Base-by-base conservation (phyloP, 768 basidiomycete species). In the Amanita rimosa region DNA sequence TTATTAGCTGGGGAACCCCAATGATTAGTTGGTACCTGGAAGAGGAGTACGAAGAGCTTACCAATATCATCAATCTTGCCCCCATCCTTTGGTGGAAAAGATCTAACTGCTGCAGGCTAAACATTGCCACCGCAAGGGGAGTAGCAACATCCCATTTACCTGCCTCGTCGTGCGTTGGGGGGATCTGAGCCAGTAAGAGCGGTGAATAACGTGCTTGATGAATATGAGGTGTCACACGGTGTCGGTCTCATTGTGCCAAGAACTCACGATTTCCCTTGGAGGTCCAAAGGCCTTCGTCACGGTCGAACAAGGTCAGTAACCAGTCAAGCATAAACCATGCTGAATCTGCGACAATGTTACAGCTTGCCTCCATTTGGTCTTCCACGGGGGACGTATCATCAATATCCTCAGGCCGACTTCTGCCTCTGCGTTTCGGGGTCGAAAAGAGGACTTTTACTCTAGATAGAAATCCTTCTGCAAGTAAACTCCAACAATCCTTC, bases 321-420 rank as follows among this genome's bases (percentile, higher is more conserved):
- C 83, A 88, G 17, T 78, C 75, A n/a, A 90, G 69, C 36, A 81
- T 59, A 26, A 75, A 71, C 86, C 87, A 90, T 4, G 84, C 78
- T 52, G 80, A 67, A 41, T 75, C 71, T 19, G 75, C 77, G 19
- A 88, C 72, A 9, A 72, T 58, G n/a, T 56, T 52, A 33, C 60
- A 48, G 19, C 61, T 64, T 4, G 49, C 9, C 47, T 40, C 33
- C 38, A 7, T 36, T 43, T 35, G 44, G 27, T 48, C 53, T 36
- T 43, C 53, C 37, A 19, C 24, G 13, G 40, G 52, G 45, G 8
- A 19, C 27, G 36, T 57, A 53, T 58, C 57, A n/a, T 66, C 58
- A 53, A 48, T 52, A 44, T 53, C 48, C 6, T 49, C 48, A 27
- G 60, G 60, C 33, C 63, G 67, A 24, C 64, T 55, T 45, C 64